Evolutionary conservation across 148 eudicot species (phyloP).

Genomic region (Salicornia ramosissima): DNA sequence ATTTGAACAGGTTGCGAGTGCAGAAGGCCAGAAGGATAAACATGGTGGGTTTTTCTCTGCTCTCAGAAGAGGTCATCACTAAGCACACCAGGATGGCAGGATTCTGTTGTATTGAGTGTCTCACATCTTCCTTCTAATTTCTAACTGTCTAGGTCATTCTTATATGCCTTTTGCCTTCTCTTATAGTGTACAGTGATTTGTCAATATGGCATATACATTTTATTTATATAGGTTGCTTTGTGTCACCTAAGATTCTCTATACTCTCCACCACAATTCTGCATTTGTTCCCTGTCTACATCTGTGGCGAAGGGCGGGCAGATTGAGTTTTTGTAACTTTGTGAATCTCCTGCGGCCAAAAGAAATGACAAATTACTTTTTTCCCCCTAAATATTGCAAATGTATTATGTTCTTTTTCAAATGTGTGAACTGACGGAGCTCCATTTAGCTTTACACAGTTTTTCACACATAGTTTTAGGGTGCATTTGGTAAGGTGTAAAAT

Average conservation of each 20-base stretch:
- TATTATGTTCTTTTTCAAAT: too few relatives aligned
- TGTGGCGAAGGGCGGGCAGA: slow-evolving; percentile 7
- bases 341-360: slow-evolving; percentile 15
- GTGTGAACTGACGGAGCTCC: too few relatives aligned
- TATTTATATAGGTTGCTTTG: slow-evolving; percentile 18
- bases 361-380: slow-evolving; percentile 25
- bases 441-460: too few relatives aligned
- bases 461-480: too few relatives aligned
- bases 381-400: too few relatives aligned
- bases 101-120: slow-evolving; percentile 18
- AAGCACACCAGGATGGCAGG: slow-evolving; percentile 13
- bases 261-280: slow-evolving; percentile 2
- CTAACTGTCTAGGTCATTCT: slow-evolving; percentile 30
- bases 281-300: not conserved
- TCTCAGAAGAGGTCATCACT: slow-evolving; percentile 71
- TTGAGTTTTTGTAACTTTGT: slow-evolving; percentile 17
- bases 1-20: slow-evolving; percentile 65
- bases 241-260: slow-evolving; percentile 20
- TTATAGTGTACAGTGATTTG: slow-evolving; percentile 40
- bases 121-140: slow-evolving; percentile 21
- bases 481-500: too few relatives aligned
- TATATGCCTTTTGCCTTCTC: slow-evolving; percentile 8
- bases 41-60: slow-evolving; percentile 78
- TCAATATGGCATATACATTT: slow-evolving; percentile 14
- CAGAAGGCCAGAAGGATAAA: slow-evolving; percentile 72